Conservation (phyloP, 1,139 yeast species). For the Kodamaea alishanica region DNA sequence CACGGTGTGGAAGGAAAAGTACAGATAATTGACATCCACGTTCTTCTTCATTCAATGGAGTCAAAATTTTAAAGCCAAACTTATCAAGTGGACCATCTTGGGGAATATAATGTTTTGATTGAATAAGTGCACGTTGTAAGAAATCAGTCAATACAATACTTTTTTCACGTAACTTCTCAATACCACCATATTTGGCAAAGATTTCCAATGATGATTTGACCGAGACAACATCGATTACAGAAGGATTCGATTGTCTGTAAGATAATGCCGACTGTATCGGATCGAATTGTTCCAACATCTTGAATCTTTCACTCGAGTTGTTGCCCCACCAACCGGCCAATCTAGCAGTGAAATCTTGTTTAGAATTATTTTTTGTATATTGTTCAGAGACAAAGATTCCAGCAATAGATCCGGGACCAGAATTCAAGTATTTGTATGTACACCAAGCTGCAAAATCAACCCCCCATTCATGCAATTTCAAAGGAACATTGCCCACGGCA, state of each 20-base stretch:
- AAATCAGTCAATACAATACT: slow-evolving; percentile 57
- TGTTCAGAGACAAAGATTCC: slow-evolving; percentile 71
- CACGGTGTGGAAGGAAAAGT: slow-evolving; percentile 53
- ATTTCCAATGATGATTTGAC: slow-evolving; percentile 63
- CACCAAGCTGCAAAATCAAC: slow-evolving; percentile 96
- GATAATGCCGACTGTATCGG: slow-evolving; percentile 84
- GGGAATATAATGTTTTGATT: slow-evolving; percentile 42
- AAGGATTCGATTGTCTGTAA: slow-evolving; percentile 88
- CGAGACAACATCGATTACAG: slow-evolving; percentile 78
- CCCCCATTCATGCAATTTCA: slow-evolving; percentile 77
- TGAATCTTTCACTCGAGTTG: slow-evolving; percentile 61
- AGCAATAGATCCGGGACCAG: slow-evolving; percentile 93
- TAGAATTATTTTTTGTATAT: slow-evolving; percentile 34
- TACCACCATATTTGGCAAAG: slow-evolving; percentile 62
- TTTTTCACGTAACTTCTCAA: slow-evolving; percentile 51
- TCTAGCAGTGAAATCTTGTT: slow-evolving; percentile 50
- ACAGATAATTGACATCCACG: slow-evolving; percentile 85
- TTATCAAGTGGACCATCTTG: slow-evolving; percentile 17
- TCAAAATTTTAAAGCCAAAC: slow-evolving; percentile 63
- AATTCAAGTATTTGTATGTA: slow-evolving; percentile 81
- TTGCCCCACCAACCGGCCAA: slow-evolving; percentile 99
- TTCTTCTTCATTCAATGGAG: slow-evolving; percentile 55
- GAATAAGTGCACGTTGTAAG: slow-evolving; percentile 45
- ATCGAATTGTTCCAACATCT: slow-evolving; percentile 74
- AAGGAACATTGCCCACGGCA: slow-evolving; percentile 82